Base-by-base conservation (phyloP, 2,329 filamentous ascomycete genomes). In the Neonectria punicea region DNA sequence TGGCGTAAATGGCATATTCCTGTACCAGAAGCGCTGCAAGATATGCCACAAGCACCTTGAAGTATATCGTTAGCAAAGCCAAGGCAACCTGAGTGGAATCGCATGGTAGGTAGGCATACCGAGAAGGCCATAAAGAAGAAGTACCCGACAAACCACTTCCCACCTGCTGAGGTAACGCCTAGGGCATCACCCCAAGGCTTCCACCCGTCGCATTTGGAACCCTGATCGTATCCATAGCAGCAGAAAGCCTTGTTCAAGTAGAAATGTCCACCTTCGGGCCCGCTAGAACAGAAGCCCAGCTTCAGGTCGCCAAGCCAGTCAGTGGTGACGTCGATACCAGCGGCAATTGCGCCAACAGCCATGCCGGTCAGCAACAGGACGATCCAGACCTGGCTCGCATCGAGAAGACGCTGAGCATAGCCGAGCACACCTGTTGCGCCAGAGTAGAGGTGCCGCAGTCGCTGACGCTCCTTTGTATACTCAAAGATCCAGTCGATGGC, bases 401-500 rank as follows among this genome's bases (percentile, higher is more conserved):
- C 96, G 16, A 93, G 84, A 25, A 97, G 81, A 69, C 92, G 89
- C 66, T 87, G 90, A 58, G 92, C 74, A 73, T 93, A 89, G 13
- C 94, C 93, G 20, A 94, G 65, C 5, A 97, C 71, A 0, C 94
- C 93, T 20, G 87, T 85, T 8, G 89, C 87, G 72, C 87, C 88
- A 0, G 91, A 88, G 60, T 89, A 87, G 20, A 99, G 83, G 32
- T 92, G 87, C n/a, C 93, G 89, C 74, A 97, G 82, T 25, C 96
- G 89, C 78, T 97, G 93, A 20, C 96, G 89, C 81, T 99, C 96
- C 79, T 98, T 98, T 57, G 93, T 96, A 77, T 98, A 97, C 80
- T 99, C 96, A 74, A 97, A 98, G 76, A 98, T 98, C 96, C 96
- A 99, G 82, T 99, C 96, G 78, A 99, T 99, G 63, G 96, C 95